A percentile compares a stretch with the other conserved stretches of the same genome.
These are phyloP conservation scores for Penicillium expansum DNA, from an alignment of 2,329 filamentous ascomycete species.

Conservation along the genomic window DNA sequence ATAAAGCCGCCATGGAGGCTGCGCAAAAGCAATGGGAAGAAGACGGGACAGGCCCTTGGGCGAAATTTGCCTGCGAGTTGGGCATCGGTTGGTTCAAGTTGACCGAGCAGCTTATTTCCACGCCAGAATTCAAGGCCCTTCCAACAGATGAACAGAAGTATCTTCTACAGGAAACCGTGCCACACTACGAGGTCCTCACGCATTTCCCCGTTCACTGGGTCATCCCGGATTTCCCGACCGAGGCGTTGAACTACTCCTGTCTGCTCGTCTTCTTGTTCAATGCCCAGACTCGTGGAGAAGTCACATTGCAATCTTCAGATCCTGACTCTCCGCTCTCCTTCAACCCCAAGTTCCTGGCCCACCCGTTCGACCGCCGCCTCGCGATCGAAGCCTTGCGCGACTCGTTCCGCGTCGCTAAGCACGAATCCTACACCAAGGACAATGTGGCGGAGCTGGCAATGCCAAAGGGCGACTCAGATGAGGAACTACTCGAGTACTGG, in stretches of 20 bases:
- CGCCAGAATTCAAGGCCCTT: constrained; percentile 53
- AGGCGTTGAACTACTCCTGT: constrained; percentile 45
- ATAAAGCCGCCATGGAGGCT: constrained; percentile 15
- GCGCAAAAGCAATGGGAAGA: constrained; percentile 45
- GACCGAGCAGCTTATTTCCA: constrained; percentile 38
- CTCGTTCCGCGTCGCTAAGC: constrained; percentile 42
- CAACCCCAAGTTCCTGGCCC: constrained; percentile 53
- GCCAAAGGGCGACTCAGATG: constrained; percentile 52
- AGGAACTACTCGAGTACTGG: constrained; percentile 54
- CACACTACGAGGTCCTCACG: constrained; percentile 56
- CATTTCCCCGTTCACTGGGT: constrained; percentile 49
- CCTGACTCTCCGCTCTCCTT: constrained; percentile 52
- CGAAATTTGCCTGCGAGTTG: constrained; percentile 32
- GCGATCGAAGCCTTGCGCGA: constrained; percentile 52
- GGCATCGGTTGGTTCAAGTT: constrained; percentile 45
- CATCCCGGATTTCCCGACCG: constrained; percentile 38
- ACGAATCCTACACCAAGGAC: constrained; percentile 47
- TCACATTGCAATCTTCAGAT: constrained; percentile 54
- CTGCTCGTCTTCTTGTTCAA: constrained; percentile 54
- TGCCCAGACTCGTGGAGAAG: constrained; percentile 52
- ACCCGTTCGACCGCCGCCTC: constrained; percentile 55
- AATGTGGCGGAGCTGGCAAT: constrained; percentile 44
- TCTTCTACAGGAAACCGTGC: constrained; percentile 52
- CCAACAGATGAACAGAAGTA: constrained; percentile 45
- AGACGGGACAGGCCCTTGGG: constrained; percentile 43